These are phyloP conservation scores for Anethum foeniculum DNA, from an alignment of 140 eudicot genomes.

Conservation along the genomic window DNA sequence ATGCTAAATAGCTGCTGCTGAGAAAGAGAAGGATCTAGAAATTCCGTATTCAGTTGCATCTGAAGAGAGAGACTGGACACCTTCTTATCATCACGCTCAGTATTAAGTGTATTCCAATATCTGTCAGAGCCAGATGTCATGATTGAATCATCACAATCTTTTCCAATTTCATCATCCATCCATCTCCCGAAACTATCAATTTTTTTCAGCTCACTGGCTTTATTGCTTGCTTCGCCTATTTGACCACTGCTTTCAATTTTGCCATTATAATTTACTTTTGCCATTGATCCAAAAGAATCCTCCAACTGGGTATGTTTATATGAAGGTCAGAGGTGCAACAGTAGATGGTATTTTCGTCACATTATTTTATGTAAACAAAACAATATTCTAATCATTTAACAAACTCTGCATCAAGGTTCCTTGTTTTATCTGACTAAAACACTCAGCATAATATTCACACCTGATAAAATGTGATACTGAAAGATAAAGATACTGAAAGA, in stretches of 20 bases:
- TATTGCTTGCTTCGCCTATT: constrained; percentile 4
- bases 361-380: background rate
- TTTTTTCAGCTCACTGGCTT: constrained; percentile 16
- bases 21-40: constrained; percentile 22
- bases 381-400: background rate
- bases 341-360: background rate
- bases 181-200: constrained; percentile 31
- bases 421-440: background rate
- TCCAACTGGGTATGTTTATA: constrained; percentile 5
- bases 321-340: constrained; percentile 4
- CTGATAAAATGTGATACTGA: background rate
- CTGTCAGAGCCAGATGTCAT: constrained; percentile 23
- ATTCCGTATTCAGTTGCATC: constrained; percentile 18
- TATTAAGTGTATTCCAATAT: constrained; percentile 19
- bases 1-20: constrained; percentile 25
- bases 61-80: constrained; percentile 16
- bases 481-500: background rate
- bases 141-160: constrained; percentile 19
- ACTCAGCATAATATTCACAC: background rate
- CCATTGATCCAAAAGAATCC: constrained; percentile 1
- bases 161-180: constrained; percentile 30
- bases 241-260: constrained; percentile 2
- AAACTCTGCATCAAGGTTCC: background rate
- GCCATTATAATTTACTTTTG: background rate
- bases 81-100: constrained; percentile 6